Evolutionary conservation across 805 yeast genomes (phyloP), one percentile per base, ranked within the genome.

Genomic region (Candida montana): DNA sequence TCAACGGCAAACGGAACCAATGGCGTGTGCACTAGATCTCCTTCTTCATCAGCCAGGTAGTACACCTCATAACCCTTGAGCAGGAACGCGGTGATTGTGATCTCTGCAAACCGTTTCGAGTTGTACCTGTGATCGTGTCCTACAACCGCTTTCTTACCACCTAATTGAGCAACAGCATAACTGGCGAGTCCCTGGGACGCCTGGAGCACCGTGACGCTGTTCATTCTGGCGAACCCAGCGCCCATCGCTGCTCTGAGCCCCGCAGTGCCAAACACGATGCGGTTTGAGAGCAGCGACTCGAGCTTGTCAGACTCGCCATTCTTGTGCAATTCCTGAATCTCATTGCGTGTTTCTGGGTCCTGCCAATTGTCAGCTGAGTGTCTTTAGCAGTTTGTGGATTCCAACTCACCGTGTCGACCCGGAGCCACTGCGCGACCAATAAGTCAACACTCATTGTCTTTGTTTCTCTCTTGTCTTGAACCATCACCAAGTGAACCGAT

Each of bases 111-210:
- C 42, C 80, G 66, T 44, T 68, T 68, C 0, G 98, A 91, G 53
- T 88, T 75, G 62, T 75, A 81, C 29, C 99, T 70, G 61, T 93
- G 98, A 58, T 91, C 99, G 63, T 89, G 89, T 1, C 98, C 98
- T 31, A 91, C 66, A 0, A 89, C 96, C 15, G 86, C 69, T 1
- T 73, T 64, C 3, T 57, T 74, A 37, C 47, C 43, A 4, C 11
- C 8, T 48, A 30, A 50, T 18, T 40, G 53, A 32, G 52, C 54
- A 4, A 57, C 54, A 38, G 66, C 68, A 45, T 82, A 81, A 36
- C 60, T 58, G 0, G 87, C 79, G 16, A 85, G 62, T 1, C 95
- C 95, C 52, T 88, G 95, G 0, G 96, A 79, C 0, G 98, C 90
- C 64, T 91, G 98, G 34, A 87, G 56, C 1, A 91, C 83, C 0